Conservation (phyloP, 768 basidiomycete genomes). For the Phylloporus scabripes region DNA sequence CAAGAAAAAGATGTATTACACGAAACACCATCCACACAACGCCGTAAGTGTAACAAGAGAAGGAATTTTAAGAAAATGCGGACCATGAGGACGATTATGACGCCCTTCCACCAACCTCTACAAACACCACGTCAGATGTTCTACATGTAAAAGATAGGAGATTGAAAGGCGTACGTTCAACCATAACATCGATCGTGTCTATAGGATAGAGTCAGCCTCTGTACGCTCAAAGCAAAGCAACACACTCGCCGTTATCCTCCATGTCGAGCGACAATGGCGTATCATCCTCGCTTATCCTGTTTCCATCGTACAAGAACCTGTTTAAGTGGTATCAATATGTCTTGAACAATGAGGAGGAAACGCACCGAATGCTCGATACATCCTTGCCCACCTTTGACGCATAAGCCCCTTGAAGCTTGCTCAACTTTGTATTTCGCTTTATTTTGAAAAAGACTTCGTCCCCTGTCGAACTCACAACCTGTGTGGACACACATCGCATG, state of each 20-base stretch:
- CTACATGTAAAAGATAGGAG: not conserved
- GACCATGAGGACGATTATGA: constrained; percentile 8
- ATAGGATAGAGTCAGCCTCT: constrained; percentile 6
- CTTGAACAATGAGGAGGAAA: not conserved
- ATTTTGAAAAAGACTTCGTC: constrained; percentile 98
- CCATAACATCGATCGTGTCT: constrained; percentile 97
- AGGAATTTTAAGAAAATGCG: not conserved
- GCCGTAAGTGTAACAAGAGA: not conserved
- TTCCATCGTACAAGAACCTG: constrained; percentile 90
- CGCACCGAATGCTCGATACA: constrained; percentile 76
- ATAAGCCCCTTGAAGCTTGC: constrained; percentile 90
- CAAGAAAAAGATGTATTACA: not conserved
- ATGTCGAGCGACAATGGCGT: constrained; percentile 81
- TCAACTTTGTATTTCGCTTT: constrained; percentile 86
- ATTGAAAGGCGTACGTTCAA: constrained; percentile 66
- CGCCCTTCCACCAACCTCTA: constrained; percentile 18
- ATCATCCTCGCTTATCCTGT: constrained; percentile 81
- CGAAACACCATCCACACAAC: not conserved
- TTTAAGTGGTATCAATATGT: not conserved
- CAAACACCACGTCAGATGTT: not conserved
- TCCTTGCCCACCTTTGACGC: constrained; percentile 92
- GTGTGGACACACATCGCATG: not conserved
- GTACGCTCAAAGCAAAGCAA: constrained; percentile 1
- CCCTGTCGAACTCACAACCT: constrained; percentile 73
- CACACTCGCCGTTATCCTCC: constrained; percentile 76